Evolutionary conservation across 1,284 basidiomycete genomes (phyloP).

Genomic region (Fistulina hepatica): DNA sequence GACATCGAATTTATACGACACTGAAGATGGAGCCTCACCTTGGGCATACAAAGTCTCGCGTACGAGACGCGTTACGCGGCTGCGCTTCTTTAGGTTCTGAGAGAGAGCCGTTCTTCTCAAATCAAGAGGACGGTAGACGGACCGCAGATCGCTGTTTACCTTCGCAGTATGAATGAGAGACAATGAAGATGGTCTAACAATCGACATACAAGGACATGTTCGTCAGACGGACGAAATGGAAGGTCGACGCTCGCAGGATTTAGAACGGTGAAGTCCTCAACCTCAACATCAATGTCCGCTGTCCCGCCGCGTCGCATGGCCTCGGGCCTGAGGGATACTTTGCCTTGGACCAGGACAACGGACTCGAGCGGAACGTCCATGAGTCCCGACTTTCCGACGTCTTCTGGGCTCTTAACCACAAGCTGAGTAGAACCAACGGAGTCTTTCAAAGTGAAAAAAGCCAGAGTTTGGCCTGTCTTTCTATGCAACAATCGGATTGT

Average conservation of each 20-base stretch:
- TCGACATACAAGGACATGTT: slow-evolving; percentile 58
- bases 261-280: slow-evolving; percentile 61
- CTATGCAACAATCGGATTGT: slow-evolving; percentile 34
- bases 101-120: slow-evolving; percentile 67
- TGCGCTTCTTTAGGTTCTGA: slow-evolving; percentile 71
- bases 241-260: slow-evolving; percentile 64
- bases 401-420: slow-evolving; percentile 39
- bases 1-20: slow-evolving; percentile 7
- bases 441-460: slow-evolving; percentile 77
- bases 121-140: slow-evolving; percentile 82
- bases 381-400: slow-evolving; percentile 33
- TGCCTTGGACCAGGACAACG: slow-evolving; percentile 63
- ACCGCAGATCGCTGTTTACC: slow-evolving; percentile 79
- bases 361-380: slow-evolving; percentile 64
- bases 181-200: slow-evolving; percentile 17
- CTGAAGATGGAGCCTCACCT: slow-evolving; percentile 33
- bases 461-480: slow-evolving; percentile 52
- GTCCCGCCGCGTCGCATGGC: slow-evolving; percentile 46
- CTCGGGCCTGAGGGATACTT: slow-evolving; percentile 46
- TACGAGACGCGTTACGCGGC: slow-evolving; percentile 68
- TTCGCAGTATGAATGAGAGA: slow-evolving; percentile 22
- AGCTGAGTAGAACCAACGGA: slow-evolving; percentile 70
- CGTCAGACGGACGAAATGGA: slow-evolving; percentile 76
- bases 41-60: slow-evolving; percentile 65
- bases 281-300: slow-evolving; percentile 73